Conservation (phyloP, 2,329 filamentous ascomycete genomes). For the Neofusicoccum ribis region DNA sequence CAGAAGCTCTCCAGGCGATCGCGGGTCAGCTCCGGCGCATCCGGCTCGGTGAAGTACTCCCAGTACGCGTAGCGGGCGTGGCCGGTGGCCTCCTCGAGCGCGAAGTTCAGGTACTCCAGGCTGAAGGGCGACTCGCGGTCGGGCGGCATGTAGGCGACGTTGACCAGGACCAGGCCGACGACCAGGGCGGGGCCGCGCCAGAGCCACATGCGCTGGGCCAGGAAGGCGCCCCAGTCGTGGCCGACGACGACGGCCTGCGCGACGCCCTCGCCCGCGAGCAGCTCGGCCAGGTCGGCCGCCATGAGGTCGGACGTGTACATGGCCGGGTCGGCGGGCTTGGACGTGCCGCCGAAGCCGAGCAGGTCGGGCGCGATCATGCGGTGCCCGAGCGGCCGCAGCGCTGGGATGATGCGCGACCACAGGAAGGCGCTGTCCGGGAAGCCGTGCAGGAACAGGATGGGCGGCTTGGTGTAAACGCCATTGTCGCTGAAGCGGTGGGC, state of each 20-base stretch:
- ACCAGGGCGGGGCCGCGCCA: constrained; percentile 42
- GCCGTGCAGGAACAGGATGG: constrained; percentile 45
- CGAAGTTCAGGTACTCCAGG: constrained; percentile 36
- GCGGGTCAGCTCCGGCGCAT: constrained; percentile 41
- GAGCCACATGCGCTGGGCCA: constrained; percentile 45
- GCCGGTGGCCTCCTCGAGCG: constrained; percentile 39
- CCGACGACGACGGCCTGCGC: constrained; percentile 43
- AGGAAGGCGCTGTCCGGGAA: constrained; percentile 48
- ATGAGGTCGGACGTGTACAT: constrained; percentile 20
- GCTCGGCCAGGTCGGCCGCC: constrained; percentile 19
- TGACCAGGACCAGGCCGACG: constrained; percentile 45
- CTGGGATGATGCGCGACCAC: constrained; percentile 44
- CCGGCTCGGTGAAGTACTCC: constrained; percentile 46
- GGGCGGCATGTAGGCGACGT: constrained; percentile 45
- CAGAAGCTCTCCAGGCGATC: constrained; percentile 43
- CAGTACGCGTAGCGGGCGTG: constrained; percentile 46
- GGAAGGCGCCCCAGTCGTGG: constrained; percentile 52
- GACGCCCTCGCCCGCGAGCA: constrained; percentile 28
- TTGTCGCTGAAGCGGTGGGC: not conserved
- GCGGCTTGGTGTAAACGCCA: constrained; percentile 1
- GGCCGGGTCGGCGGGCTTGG: constrained; percentile 24
- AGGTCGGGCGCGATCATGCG: constrained; percentile 39
- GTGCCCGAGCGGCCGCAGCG: constrained; percentile 41
- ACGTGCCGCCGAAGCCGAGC: constrained; percentile 35
- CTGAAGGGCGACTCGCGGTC: constrained; percentile 34